Evolutionary conservation across 108 stramenopile genomes (phyloP), one percentile per base, ranked within the genome.

Genomic region (Cyclotella sp.): DNA sequence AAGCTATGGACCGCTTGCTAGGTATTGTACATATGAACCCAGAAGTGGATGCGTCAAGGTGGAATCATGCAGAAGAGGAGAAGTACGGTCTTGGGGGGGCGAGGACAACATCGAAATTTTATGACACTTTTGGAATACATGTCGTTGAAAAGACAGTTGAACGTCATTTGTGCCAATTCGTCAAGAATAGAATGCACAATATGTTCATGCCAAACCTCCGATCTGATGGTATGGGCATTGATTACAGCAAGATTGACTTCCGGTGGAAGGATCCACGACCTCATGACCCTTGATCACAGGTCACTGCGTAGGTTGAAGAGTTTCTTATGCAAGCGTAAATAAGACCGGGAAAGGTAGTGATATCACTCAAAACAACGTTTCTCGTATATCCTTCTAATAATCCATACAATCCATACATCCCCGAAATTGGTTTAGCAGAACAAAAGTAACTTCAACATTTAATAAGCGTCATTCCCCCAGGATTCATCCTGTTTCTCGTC

Each of bases 11-110:
- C 16, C 53, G 89, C 24, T 69, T 84, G 40, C 82, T 84, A 15
- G 78, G 78, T 44, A 81, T 89, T 49, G 83, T 89, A 24, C 51
- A 84, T 42, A 89, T 89, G 79, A 84, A 85, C 34, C 83, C 83
- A n/a, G 83, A 77, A 41, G 67, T 81, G 27, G 73, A 74, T 60
- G 42, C 40, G 21, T 68, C 75, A 41, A 69, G 76, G 62, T 84
- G 83, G 83, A 70, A 84, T 40, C 83, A 84, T 49, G 45, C 60
- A 7, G 86, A 87, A 63, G 82, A 83, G 46, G 78, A 58, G 22
- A 76, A 77, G 52, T 88, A 85, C 66, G 87, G 87, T 40, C 75
- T 85, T 29, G 87, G 87, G 34, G 79, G 71, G 3, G 82, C 68
- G 0, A 73, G 84, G 54, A 58, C 57, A 40, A 78, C 77, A 9